Evolutionary conservation across 139 green algal species (phyloP).

Genomic region (Asterochloris sp.): DNA sequence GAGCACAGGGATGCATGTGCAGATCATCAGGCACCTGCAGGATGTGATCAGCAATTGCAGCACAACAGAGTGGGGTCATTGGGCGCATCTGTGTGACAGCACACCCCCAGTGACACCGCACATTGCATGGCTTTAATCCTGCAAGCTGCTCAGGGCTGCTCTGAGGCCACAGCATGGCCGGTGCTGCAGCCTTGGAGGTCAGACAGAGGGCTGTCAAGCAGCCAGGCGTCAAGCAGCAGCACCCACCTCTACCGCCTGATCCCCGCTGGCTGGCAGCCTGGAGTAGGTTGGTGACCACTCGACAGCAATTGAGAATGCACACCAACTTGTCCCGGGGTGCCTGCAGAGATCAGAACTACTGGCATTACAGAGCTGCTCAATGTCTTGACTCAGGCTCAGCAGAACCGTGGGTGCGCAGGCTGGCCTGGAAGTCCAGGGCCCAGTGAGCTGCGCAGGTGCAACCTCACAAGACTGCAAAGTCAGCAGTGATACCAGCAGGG

Average conservation of each 20-base stretch:
- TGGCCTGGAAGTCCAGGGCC: neutral
- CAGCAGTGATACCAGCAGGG: neutral
- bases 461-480: neutral
- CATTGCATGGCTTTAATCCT: too few species aligned
- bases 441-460: neutral
- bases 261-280: slow-evolving; percentile 16
- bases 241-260: slow-evolving; percentile 19
- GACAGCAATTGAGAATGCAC: slow-evolving; percentile 88
- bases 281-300: slow-evolving; percentile 81
- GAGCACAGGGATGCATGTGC: too few species aligned
- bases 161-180: too few species aligned
- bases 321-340: slow-evolving; percentile 95
- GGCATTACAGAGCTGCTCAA: neutral
- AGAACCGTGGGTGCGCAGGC: neutral
- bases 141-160: too few species aligned
- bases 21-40: too few species aligned
- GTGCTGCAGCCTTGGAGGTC: too few species aligned
- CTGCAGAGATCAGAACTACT: slow-evolving; percentile 35
- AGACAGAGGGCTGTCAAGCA: too few species aligned
- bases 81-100: too few species aligned
- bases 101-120: too few species aligned
- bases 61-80: too few species aligned
- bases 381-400: neutral
- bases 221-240: too few species aligned
- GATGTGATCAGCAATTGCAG: too few species aligned